A percentile compares a stretch with the other conserved stretches of the same genome.
Conservation (phyloP, 805 yeast genomes). For the Candida broadrunensis region DNA sequence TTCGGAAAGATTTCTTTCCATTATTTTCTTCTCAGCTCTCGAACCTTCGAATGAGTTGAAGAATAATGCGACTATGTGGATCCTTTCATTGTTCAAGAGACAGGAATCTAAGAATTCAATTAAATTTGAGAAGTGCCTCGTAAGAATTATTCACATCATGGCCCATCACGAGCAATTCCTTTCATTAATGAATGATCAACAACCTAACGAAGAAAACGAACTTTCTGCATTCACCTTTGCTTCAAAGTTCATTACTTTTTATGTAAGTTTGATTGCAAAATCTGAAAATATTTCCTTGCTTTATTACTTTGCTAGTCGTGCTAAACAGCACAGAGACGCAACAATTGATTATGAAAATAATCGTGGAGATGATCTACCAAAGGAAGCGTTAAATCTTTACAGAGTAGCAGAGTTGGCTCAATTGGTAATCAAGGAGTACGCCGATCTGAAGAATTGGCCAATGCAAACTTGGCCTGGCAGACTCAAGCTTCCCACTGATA, state of each 20-base stretch:
- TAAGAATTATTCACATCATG: constrained; percentile 64
- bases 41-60: constrained; percentile 61
- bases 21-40: constrained; percentile 70
- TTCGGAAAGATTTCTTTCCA: constrained; percentile 63
- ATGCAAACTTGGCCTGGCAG: constrained; percentile 82
- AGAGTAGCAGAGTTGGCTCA: constrained; percentile 73
- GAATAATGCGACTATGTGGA: constrained; percentile 63
- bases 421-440: constrained; percentile 55
- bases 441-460: constrained; percentile 62
- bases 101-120: constrained; percentile 34
- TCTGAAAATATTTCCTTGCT: constrained; percentile 68
- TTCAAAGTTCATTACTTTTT: constrained; percentile 58
- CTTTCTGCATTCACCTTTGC: constrained; percentile 52
- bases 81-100: constrained; percentile 53
- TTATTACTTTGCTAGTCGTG: constrained; percentile 72
- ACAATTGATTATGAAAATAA: constrained; percentile 29
- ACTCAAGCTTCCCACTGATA: constrained; percentile 63
- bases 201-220: constrained; percentile 6
- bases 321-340: constrained; percentile 74
- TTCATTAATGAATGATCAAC: constrained; percentile 23
- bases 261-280: constrained; percentile 56
- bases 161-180: constrained; percentile 72
- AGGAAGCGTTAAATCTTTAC: constrained; percentile 47
- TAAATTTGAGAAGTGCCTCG: constrained; percentile 62
- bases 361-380: constrained; percentile 18